Evolutionary conservation across 768 basidiomycete genomes (phyloP).

Genomic region (Galerina sulciceps): DNA sequence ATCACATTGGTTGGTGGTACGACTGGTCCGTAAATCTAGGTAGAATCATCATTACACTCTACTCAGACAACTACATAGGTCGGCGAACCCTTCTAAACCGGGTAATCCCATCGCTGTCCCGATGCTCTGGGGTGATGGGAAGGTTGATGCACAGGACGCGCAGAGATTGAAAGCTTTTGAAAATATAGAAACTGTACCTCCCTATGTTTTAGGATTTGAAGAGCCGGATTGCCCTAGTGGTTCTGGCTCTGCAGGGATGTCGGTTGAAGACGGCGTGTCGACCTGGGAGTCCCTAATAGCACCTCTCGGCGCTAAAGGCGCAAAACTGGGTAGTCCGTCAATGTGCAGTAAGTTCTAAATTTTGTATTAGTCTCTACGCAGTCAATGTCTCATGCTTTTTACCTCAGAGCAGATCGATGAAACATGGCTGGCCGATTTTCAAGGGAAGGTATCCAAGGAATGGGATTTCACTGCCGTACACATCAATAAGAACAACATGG

Average conservation of each 20-base stretch:
- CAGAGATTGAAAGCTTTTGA: slow-evolving; percentile 40
- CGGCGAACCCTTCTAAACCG: slow-evolving; percentile 42
- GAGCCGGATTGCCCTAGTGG: slow-evolving; percentile 52
- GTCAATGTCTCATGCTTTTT: not conserved
- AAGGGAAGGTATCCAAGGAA: slow-evolving; percentile 36
- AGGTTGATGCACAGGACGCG: slow-evolving; percentile 41
- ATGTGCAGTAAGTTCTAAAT: slow-evolving; percentile 48
- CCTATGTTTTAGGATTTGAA: slow-evolving; percentile 49
- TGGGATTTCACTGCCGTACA: slow-evolving; percentile 55
- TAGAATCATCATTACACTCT: not conserved
- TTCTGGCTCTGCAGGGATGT: slow-evolving; percentile 48
- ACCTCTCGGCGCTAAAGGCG: slow-evolving; percentile 42
- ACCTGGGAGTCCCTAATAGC: slow-evolving; percentile 47
- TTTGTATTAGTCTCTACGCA: not conserved
- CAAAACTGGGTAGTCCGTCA: slow-evolving; percentile 47
- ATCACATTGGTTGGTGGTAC: slow-evolving; percentile 55
- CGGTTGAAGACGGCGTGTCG: slow-evolving; percentile 41
- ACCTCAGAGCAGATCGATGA: slow-evolving; percentile 49
- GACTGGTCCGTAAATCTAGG: slow-evolving; percentile 39
- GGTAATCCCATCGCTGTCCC: slow-evolving; percentile 46
- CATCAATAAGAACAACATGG: slow-evolving; percentile 51
- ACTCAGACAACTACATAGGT: slow-evolving; percentile 26
- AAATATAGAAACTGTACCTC: slow-evolving; percentile 34
- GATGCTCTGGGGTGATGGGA: slow-evolving; percentile 53
- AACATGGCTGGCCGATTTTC: slow-evolving; percentile 48